Evolutionary conservation across 208 protist species (phyloP).

Genomic region (Crithidia sp.): DNA sequence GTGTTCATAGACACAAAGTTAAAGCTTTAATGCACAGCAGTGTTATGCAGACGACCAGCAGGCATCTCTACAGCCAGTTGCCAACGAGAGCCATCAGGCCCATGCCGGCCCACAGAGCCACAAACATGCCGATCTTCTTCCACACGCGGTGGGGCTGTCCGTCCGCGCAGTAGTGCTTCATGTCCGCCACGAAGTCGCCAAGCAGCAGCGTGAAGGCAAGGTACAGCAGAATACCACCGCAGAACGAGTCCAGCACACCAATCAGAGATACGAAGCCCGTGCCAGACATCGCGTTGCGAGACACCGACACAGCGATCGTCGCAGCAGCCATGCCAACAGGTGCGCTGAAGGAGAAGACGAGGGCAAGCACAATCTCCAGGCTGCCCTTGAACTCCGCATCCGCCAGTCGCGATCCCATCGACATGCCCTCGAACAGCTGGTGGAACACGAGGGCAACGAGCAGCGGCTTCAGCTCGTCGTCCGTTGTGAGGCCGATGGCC

Average conservation of each 20-base stretch:
- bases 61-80: conserved; percentile 43
- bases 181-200: conserved; percentile 54
- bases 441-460: conserved; percentile 70
- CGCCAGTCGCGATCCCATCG: conserved; percentile 63
- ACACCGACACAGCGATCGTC: conserved; percentile 35
- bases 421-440: conserved; percentile 78
- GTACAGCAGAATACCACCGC: conserved; percentile 77
- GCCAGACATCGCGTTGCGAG: conserved; percentile 43
- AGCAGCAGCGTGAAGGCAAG: conserved; percentile 70
- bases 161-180: conserved; percentile 31
- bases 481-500: conserved; percentile 49
- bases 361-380: conserved; percentile 42
- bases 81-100: conserved; percentile 52
- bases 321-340: conserved; percentile 45
- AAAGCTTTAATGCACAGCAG: too few relatives aligned
- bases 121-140: conserved; percentile 35
- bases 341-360: conserved; percentile 57
- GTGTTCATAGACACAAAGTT: too few relatives aligned
- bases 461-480: conserved; percentile 52
- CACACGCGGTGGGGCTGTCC: neutral
- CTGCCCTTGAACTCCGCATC: conserved; percentile 50
- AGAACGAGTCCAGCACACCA: conserved; percentile 58
- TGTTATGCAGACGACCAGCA: too few relatives aligned
- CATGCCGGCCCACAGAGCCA: conserved; percentile 50
- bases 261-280: conserved; percentile 38